Evolutionary conservation across 2,329 filamentous ascomycete genomes (phyloP), one percentile per base, ranked within the genome.

Genomic region (Colletotrichum lentis): DNA sequence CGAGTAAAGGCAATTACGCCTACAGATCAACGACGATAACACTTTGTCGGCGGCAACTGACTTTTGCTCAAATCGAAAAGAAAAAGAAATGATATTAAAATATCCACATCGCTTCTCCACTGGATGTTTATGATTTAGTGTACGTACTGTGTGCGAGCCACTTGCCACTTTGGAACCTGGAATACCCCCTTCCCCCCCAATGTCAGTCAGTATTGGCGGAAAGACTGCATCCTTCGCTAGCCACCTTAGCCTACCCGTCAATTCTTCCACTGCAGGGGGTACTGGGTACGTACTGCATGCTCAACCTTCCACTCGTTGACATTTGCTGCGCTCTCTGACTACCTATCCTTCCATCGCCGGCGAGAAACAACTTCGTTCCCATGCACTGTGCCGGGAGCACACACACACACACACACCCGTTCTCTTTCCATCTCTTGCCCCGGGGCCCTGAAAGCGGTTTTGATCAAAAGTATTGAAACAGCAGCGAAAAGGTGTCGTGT

Each of bases 161-260:
- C 65, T 60, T 55, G 55, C 65, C 65, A 44, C 31, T 50, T 64
- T 60, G 24, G 41, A 55, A 46, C 52, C 46, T 69, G 43, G 63
- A 10, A 31, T 31, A 31, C 27, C n/a, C n/a, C n/a, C n/a, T n/a
- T n/a, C n/a, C n/a, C n/a, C 27, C 27, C 27, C 27, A 31, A 10
- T 31, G 39, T 50, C 41, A 54, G 59, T 64, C 59, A 56, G 18
- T 54, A 39, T 39, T 24, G 52, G 65, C 49, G 59, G 61, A 64
- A 31, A 64, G 49, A 61, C 39, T 37, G 59, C 56, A 68, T 53
- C 37, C 60, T 61, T 46, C 62, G 24, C 62, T 62, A 61, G 68
- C 50, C 37, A 70, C 66, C 62, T 69, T 70, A 69, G 69, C 69
- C 41, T 66, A 58, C 66, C 69, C 62, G 66, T 63, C 69, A 56